Base-by-base conservation (phyloP, 2,329 filamentous ascomycete species). In the Drechslerella dactyloides region DNA sequence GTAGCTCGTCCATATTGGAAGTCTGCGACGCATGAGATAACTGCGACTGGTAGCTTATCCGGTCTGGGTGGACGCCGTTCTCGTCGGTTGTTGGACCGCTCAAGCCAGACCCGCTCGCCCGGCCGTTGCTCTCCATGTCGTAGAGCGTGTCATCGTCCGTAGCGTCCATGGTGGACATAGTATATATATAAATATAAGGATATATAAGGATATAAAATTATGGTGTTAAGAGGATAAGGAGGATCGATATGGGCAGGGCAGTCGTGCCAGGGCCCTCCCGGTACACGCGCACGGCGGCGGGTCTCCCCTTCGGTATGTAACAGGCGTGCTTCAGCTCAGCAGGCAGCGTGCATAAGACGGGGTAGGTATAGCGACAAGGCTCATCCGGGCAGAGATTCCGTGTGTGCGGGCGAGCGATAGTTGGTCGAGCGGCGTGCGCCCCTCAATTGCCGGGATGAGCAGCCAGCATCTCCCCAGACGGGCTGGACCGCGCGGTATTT, bases 1-100 rank as follows among this genome's bases (percentile, higher is more conserved):
- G 66, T 37, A 70, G 33, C 73, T 70, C 37, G 61, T 65, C 68
- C 73, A 75, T 65, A 55, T 75, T 82, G 63, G 79, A 76, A 55
- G 60, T 55, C 33, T 50, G 35, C 21, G 54, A 70, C 64, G 73
- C 55, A 61, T 73, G 56, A 62, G 74, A 61, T 19, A 57, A 46
- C 35, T 75, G 53, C 17, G 73, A 56, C 63, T 65, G 58, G 63
- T 76, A 64, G 55, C 75, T 73, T 17, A 44, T 56, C 51, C 69
- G 52, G 10, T 13, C 37, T 17, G 37, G 2, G 10, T 65, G 62
- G 13, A 56, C 55, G 30, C 52, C 57, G 56, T 51, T 73, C 33
- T 52, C 62, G 13, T 56, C 68, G 23, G 56, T 65, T 23, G 69
- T 35, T 61, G 61, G 69, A 46, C 61, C 65, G 27, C 69, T 65